Base-by-base conservation (phyloP, 805 yeast genomes). In the Saccharomycopsis javanensis region DNA sequence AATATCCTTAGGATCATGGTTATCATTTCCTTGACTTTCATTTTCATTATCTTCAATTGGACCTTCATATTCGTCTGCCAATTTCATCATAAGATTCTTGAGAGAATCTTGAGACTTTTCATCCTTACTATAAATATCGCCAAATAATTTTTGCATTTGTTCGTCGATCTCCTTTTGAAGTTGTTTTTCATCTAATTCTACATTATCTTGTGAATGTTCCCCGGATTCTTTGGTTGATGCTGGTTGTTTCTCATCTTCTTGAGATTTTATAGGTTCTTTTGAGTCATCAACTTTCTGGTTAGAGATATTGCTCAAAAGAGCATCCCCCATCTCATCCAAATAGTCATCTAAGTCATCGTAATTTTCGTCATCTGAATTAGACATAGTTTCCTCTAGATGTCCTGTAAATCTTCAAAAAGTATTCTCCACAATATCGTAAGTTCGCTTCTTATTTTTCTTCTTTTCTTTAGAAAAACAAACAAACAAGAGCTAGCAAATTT, bases 241-340 rank as follows among this genome's bases (percentile, higher is more conserved):
- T 8, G 37, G 6, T 13, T 30, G 46, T 50, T 65, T 63, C 5
- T 56, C 60, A 10, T 34, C 58, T 20, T 50, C 60, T 25, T 50
- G 46, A 6, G 28, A 13, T n/a, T 10, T 16, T 11, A 11, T n/a
- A 16, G 20, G 20, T 18, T n/a, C 5, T 16, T 48, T 55, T 28
- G 42, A 16, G 16, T 54, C 50, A 38, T 11, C 6, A 15, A 54
- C 61, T 13, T 62, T 61, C 7, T 64, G 46, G 16, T 58, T 62
- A 8, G 59, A 61, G 25, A 57, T 62, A 25, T 61, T 56, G 48
- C 55, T 78, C 57, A 86, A 72, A 0, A 84, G 76, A 57, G 82
- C 88, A 60, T 83, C 88, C 46, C 85, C 88, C 67, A 86, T 86
- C 61, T 90, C 97, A 59, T 90, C 96, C 54, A 92, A 74, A 59